Evolutionary conservation across 768 basidiomycete species (phyloP), one percentile per base, ranked within the genome.

Genomic region (Amanita thiersii): DNA sequence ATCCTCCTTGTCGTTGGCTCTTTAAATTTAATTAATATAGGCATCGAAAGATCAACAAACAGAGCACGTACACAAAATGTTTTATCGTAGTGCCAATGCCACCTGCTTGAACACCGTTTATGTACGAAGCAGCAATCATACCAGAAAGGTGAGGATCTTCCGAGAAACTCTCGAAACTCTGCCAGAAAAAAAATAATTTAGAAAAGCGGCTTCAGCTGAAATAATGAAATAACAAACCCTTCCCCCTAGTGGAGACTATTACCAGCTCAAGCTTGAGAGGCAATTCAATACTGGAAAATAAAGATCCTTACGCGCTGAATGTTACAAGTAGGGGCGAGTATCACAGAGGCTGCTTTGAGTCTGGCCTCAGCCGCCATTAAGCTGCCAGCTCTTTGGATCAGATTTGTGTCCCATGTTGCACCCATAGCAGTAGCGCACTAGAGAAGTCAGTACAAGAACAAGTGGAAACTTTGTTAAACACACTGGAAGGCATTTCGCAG

Each of bases 261-360:
- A 33, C 45, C n/a, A 33, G 18, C n/a, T n/a, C 18, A 5, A 33
- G n/a, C n/a, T 6, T 33, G 32, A 6, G n/a, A 17, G 32, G 18
- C 5, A 12, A 5, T 14, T 5, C 18, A 17, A 12, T 14, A 6
- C 32, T 33, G 6, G 18, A 33, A 7, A 7, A 33, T 14, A 33
- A 6, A 20, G 29, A 37, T 14, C 50, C 61, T 47, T 56, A 77
- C 84, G 23, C 88, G 74, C 58, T 88, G 87, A 37, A 86, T 87
- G 55, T 91, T 90, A 55, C 82, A 84, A 0, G 87, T 90, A 0
- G 87, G 88, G 0, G 79, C 88, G 12, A 89, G 72, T 21, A 87
- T 64, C 2, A 86, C 58, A 9, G 81, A 79, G 7, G 81, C 79
- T 2, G 79, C 72, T 33, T 76, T 69, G 36, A 83, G 64, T 59